Evolutionary conservation across 441 rosid genomes (phyloP).

Genomic region (Mallotus japonicus): DNA sequence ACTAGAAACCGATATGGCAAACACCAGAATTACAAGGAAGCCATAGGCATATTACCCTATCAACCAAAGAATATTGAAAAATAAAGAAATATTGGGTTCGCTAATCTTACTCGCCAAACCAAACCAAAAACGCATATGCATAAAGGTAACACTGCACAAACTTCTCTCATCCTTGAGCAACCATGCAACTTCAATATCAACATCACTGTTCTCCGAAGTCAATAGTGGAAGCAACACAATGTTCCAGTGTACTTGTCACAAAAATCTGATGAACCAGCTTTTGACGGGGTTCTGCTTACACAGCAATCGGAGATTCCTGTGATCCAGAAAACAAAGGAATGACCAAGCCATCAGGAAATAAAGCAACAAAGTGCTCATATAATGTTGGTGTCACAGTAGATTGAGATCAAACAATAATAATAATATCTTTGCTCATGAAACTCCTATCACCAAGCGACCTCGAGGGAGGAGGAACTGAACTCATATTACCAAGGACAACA

Average conservation of each 20-base stretch:
- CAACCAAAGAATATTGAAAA: slow-evolving; percentile 35
- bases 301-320: slow-evolving; percentile 82
- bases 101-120: slow-evolving; percentile 24
- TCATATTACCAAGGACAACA: neutral
- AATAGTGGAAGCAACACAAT: neutral
- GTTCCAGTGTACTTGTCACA: neutral
- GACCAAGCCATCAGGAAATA: neutral
- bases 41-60: slow-evolving; percentile 17
- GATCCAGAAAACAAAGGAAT: slow-evolving; percentile 1
- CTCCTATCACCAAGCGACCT: too few relatives aligned
- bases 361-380: neutral
- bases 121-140: slow-evolving; percentile 25
- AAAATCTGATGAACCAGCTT: neutral
- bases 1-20: slow-evolving; percentile 20
- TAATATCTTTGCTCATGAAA: neutral
- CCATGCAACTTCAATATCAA: slow-evolving; percentile 19
- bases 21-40: slow-evolving; percentile 28
- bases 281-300: slow-evolving; percentile 23
- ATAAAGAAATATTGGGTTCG: neutral
- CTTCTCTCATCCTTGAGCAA: slow-evolving; percentile 18
- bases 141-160: slow-evolving; percentile 16
- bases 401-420: neutral
- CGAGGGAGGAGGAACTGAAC: too few relatives aligned
- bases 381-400: neutral
- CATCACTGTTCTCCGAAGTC: neutral